phyloP scores from a whole-genome alignment of 371 early-diverging fungal genomes.

The Rhizopus arrhizus region DNA sequence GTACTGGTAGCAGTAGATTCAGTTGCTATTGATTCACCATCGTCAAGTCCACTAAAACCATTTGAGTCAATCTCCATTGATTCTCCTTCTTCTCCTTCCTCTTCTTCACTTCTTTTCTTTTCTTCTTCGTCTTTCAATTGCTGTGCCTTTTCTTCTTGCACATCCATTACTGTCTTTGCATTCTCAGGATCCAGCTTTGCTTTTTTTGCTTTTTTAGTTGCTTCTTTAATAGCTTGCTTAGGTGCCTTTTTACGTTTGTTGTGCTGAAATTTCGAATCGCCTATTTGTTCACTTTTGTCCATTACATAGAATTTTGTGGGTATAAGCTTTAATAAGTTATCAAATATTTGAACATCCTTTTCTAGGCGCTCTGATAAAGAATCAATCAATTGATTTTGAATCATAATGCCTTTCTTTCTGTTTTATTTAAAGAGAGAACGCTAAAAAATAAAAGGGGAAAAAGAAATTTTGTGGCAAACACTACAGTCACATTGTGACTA shows the following conservation, averaged over 20 bases:
- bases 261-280: constrained; percentile 61
- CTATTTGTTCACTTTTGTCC: constrained; percentile 53
- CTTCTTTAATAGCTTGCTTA: constrained; percentile 77
- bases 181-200: constrained; percentile 52
- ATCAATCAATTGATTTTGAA: constrained; percentile 37
- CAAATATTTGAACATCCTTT: constrained; percentile 61
- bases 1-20: constrained; percentile 30
- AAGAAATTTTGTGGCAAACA: constrained; percentile 2
- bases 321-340: constrained; percentile 70
- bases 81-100: constrained; percentile 37
- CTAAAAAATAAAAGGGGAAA: neutral
- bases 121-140: constrained; percentile 29
- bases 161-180: constrained; percentile 23
- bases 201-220: constrained; percentile 77
- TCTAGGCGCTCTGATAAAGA: constrained; percentile 55
- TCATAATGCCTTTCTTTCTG: constrained; percentile 25
- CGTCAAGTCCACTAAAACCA: constrained; percentile 34
- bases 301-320: constrained; percentile 74
- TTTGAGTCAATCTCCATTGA: constrained; percentile 35
- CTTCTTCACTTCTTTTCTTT: constrained; percentile 32
- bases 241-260: constrained; percentile 78
- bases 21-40: constrained; percentile 37
- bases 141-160: constrained; percentile 33
- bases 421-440: neutral
- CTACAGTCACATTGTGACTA: constrained; percentile 1